Base-by-base conservation (phyloP, 805 yeast genomes). In the Candida silvicultrix region DNA sequence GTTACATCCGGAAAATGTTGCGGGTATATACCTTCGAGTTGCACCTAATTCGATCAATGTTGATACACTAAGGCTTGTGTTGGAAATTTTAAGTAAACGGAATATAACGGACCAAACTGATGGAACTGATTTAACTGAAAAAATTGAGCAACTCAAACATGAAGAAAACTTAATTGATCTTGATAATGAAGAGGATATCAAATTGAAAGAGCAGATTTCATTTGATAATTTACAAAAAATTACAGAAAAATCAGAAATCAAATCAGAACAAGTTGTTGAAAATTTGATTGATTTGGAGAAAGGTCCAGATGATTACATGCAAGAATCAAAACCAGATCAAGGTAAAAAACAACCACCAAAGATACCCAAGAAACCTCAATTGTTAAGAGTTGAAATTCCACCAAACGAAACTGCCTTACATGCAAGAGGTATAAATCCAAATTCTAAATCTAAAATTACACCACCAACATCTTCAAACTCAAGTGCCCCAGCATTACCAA, bases 21-120 rank as follows among this genome's bases (percentile, higher is more conserved):
- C 75, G 20, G 95, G 85, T 1, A 87, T 94, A 5, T 90, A 80
- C 60, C 85, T 94, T 32, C 69, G 98, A 38, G 86, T 85, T 41
- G 86, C 95, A 6, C 74, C 75, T 11, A 74, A 75, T 38, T 83
- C 92, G 1, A 70, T 86, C 56, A 81, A 85, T n/a, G 78, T 74
- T 43, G 59, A 54, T 7, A 56, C 62, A 19, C 48, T 18, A 54
- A 68, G 51, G 51, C 65, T 35, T 3, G 32, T 60, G 2, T 18
- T 37, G 11, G 60, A 57, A n/a, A 48, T 59, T n/a, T 31, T 59
- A 16, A 40, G 41, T 18, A 54, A 56, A 38, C 49, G 49, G 44
- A 41, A 46, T 59, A 64, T 47, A 22, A 28, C 57, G 46, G 59
- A 61, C 12, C 9, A 28, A n/a, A 15, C 12, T 15, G n/a, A 45